These are phyloP conservation scores for Linum lewisii DNA, from an alignment of 345 rosid species.

Conservation along the genomic window DNA sequence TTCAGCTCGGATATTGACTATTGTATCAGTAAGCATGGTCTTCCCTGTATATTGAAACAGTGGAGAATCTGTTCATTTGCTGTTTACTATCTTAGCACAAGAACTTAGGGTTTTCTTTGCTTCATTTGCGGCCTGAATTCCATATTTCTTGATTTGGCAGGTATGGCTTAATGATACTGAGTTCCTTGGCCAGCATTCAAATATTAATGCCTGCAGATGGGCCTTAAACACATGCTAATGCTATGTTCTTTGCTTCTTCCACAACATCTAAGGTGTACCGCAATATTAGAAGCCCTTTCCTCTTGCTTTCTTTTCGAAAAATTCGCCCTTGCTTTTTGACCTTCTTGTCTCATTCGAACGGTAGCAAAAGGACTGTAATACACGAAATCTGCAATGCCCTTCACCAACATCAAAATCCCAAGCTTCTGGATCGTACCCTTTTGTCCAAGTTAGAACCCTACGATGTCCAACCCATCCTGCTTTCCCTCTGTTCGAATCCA, in stretches of 20 bases:
- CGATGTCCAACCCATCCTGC: background rate
- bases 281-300: background rate
- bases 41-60: background rate
- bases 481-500: background rate
- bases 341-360: background rate
- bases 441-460: background rate
- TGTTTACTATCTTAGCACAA: background rate
- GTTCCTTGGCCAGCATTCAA: background rate
- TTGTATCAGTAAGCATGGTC: background rate
- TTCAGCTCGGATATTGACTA: background rate
- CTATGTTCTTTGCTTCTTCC: background rate
- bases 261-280: background rate
- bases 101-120: background rate
- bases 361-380: background rate
- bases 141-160: background rate
- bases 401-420: slow-evolving; percentile 6
- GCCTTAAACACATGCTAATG: background rate
- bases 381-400: slow-evolving; percentile 4
- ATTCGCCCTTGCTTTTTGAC: background rate
- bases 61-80: background rate
- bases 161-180: background rate
- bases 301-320: background rate
- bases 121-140: background rate
- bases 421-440: background rate
- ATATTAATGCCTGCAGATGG: background rate